A percentile compares a stretch with the other conserved stretches of the same genome.
Evolutionary conservation across 305 asterid species (phyloP).

Genomic region (Fraxinus xanthoxyloides): DNA sequence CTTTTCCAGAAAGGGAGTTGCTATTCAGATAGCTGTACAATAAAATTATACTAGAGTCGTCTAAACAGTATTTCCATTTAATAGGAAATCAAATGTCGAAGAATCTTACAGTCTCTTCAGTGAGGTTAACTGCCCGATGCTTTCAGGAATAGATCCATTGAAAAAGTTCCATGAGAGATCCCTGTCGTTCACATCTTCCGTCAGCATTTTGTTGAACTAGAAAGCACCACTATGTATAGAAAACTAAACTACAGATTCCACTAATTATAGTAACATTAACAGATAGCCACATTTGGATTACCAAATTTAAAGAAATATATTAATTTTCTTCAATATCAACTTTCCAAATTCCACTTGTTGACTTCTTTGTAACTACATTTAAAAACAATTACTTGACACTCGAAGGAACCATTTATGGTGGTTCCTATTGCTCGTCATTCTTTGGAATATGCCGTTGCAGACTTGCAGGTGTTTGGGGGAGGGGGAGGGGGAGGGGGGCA

Average conservation of each 20-base stretch:
- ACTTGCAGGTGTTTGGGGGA: neutral
- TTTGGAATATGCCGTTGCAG: neutral
- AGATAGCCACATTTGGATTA: neutral
- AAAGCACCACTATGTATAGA: neutral
- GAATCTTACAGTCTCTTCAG: conserved; percentile 68
- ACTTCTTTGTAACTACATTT: neutral
- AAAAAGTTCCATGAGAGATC: conserved; percentile 84
- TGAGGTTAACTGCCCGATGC: conserved; percentile 71
- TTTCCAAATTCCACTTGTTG: neutral
- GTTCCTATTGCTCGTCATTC: neutral
- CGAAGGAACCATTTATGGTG: neutral
- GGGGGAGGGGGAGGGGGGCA: neutral
- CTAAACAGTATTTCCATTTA: neutral
- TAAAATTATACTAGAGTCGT: conserved; percentile 22
- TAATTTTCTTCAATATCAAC: neutral
- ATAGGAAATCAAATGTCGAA: conserved; percentile 18
- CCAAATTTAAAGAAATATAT: neutral
- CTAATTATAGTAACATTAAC: neutral
- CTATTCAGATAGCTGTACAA: conserved; percentile 78
- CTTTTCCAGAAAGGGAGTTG: conserved; percentile 82
- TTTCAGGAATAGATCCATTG: conserved; percentile 88
- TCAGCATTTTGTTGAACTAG: conserved; percentile 26
- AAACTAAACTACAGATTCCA: neutral
- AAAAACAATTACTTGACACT: neutral
- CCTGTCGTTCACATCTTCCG: conserved; percentile 45